These are phyloP conservation scores for Amphichorda felina DNA, from an alignment of 2,329 filamentous ascomycete species.

Conservation along the genomic window DNA sequence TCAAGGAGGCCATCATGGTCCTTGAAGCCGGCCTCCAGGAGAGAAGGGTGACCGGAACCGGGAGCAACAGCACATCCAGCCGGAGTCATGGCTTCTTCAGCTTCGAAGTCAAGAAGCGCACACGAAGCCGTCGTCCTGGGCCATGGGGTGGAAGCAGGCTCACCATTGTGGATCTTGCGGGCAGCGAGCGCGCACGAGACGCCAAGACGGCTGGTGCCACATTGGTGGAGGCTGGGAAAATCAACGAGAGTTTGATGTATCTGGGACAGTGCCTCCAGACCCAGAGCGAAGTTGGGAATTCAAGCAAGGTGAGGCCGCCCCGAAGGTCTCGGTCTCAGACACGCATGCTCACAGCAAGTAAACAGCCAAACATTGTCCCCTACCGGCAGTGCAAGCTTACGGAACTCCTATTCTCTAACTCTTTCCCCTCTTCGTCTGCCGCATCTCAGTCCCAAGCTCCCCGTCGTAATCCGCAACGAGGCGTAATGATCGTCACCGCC, in stretches of 20 bases:
- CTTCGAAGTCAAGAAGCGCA: conserved; percentile 82
- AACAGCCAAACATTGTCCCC: conserved; percentile 58
- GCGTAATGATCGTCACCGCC: conserved; percentile 92
- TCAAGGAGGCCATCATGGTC: conserved; percentile 78
- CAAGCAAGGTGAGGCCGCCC: conserved; percentile 49
- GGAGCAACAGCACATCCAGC: conserved; percentile 85
- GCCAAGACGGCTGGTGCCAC: conserved; percentile 91
- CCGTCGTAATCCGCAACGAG: conserved; percentile 66
- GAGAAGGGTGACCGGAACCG: conserved; percentile 77
- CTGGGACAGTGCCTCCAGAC: conserved; percentile 93
- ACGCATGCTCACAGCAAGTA: background rate
- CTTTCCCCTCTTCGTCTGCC: conserved; percentile 53
- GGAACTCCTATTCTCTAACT: conserved; percentile 80
- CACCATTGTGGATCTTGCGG: conserved; percentile 84
- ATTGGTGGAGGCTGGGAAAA: conserved; percentile 90
- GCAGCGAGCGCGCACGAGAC: conserved; percentile 83
- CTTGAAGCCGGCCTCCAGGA: conserved; percentile 84
- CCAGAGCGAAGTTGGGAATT: conserved; percentile 68
- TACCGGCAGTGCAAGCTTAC: conserved; percentile 80
- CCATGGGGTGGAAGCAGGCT: conserved; percentile 68
- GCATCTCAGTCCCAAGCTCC: conserved; percentile 20
- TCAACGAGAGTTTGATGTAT: conserved; percentile 98
- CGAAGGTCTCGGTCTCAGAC: background rate
- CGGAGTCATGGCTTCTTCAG: conserved; percentile 95
- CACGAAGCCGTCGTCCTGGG: conserved; percentile 27